Base-by-base conservation (phyloP, 345 rosid genomes). In the Sapria himalayana region DNA sequence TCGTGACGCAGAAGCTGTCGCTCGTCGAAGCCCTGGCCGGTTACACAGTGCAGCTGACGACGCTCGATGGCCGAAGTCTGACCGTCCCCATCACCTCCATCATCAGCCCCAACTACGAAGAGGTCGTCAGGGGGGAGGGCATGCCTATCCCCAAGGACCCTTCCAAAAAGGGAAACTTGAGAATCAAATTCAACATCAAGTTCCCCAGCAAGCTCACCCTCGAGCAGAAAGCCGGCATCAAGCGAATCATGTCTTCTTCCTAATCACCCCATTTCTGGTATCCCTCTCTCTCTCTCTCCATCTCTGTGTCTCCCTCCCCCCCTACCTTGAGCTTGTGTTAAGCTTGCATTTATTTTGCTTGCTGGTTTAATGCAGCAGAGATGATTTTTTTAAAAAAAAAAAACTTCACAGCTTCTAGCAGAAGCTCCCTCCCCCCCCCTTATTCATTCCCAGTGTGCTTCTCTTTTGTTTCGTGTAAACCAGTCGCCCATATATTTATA, bases 61-160 rank as follows among this genome's bases (percentile, higher is more conserved):
- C 82, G 0, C 81, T 85, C 1, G 96, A 85, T 19, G 91, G 93
- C 3, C 66, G 91, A 51, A 64, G 41, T 25, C 62, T 80, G 13
- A 48, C 80, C 0, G 43, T 80, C 19, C 65, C 70, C 0, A 49
- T 85, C 20, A 70, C 59, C 52, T 44, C 48, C 34, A 48, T 85
- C 42, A 65, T 85, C 45, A 69, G 58, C 35, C 91, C 93, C 3
- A 55, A 75, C 2, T 76, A 80, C 23, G 96, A 85, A 63, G 93
- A 85, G 57, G 72, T 76, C 0, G 65, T 85, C n/a, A 66, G 61
- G 49, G 82, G 85, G 1, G 91, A 85, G 56, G 96, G 96, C 21
- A 85, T 85, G 96, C 96, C 96, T 1, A 63, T 85, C 32, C 73
- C 82, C 13, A 80, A 80, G 53, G 93, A 85, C 29, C 85, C 91